These are phyloP conservation scores for Aspergillus baeticus DNA, from an alignment of 495 filamentous ascomycete species.

Conservation along the genomic window DNA sequence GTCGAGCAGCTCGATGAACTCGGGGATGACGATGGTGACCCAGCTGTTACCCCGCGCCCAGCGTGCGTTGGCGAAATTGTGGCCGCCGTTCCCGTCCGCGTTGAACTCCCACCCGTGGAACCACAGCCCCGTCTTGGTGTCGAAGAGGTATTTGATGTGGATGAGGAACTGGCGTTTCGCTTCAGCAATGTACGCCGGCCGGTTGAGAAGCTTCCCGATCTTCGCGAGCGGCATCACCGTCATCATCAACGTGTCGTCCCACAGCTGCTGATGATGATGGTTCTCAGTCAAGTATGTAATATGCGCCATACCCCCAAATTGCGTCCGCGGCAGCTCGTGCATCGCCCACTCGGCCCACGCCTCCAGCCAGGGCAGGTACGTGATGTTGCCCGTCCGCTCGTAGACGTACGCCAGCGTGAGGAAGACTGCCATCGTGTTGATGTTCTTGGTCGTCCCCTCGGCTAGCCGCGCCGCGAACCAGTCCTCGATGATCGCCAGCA, in stretches of 20 bases:
- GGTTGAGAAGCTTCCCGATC: constrained; percentile 63
- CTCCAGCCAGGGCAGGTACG: constrained; percentile 68
- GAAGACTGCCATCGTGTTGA: constrained; percentile 77
- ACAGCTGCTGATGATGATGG: constrained; percentile 57
- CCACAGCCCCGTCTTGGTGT: constrained; percentile 63
- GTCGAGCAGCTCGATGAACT: constrained; percentile 67
- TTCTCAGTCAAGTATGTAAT: constrained; percentile 65
- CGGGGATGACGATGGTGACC: constrained; percentile 73
- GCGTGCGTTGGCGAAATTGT: constrained; percentile 67
- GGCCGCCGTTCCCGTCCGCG: constrained; percentile 46
- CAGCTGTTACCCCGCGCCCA: constrained; percentile 71
- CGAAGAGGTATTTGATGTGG: constrained; percentile 71
- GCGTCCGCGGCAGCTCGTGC: constrained; percentile 66
- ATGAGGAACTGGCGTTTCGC: constrained; percentile 71
- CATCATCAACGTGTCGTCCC: constrained; percentile 85
- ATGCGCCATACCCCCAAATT: constrained; percentile 72
- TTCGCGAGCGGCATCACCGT: constrained; percentile 73
- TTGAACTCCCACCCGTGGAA: constrained; percentile 75
- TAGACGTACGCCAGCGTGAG: constrained; percentile 70
- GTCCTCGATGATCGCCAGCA: constrained; percentile 58
- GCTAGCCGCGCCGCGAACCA: constrained; percentile 68
- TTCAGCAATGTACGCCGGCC: constrained; percentile 67
- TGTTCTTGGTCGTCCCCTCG: constrained; percentile 73
- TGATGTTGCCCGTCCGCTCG: constrained; percentile 59
- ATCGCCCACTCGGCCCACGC: constrained; percentile 76